Evolutionary conservation across 2,329 filamentous ascomycete genomes (phyloP).

Genomic region (Sclerotinia subarctica): DNA sequence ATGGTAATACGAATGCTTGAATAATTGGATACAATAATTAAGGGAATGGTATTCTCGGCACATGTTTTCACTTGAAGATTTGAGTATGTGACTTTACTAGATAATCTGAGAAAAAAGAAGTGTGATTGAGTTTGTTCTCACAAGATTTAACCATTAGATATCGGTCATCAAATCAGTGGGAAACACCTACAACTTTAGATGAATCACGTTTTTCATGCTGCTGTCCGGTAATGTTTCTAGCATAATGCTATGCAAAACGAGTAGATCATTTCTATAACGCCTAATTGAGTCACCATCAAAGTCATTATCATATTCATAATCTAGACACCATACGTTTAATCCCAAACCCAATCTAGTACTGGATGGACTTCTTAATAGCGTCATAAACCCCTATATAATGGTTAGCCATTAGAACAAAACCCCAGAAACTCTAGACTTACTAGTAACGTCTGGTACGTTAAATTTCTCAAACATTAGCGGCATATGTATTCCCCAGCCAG

Average conservation of each 20-base stretch:
- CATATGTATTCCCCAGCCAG: constrained; percentile 67
- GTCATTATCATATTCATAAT: background rate
- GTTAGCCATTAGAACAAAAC: constrained; percentile 20
- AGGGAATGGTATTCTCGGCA: no score
- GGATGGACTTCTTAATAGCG: constrained; percentile 36
- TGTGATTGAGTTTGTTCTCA: no score
- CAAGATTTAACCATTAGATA: background rate
- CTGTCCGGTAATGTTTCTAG: background rate
- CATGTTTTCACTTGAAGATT: no score
- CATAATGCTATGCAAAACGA: background rate
- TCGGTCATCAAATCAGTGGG: background rate
- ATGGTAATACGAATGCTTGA: no score
- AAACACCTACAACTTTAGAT: background rate
- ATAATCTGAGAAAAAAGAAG: no score
- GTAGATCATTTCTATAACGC: background rate
- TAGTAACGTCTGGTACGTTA: constrained; percentile 66
- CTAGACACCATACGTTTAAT: background rate
- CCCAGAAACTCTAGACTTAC: constrained; percentile 47
- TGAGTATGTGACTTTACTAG: no score
- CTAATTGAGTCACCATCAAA: background rate
- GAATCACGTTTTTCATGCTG: background rate
- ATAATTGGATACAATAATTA: no score
- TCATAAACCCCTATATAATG: constrained; percentile 38
- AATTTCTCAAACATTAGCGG: constrained; percentile 63
- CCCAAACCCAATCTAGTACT: constrained; percentile 29